phyloP scores from a whole-genome alignment of 768 basidiomycete species.

The Boletus bicolor region DNA sequence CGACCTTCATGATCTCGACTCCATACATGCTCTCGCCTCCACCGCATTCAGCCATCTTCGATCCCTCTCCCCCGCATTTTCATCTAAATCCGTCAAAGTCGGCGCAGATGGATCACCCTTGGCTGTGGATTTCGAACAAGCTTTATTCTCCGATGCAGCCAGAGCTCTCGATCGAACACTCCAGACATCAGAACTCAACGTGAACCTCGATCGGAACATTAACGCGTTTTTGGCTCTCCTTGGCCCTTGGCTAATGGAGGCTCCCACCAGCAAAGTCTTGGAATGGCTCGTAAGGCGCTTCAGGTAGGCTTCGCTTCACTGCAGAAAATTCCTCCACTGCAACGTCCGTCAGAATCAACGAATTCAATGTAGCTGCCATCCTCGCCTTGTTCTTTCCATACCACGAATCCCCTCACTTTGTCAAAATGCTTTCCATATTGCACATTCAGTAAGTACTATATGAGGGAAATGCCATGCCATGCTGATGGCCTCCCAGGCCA shows the following conservation, averaged over 20 bases:
- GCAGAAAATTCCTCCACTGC: not conserved
- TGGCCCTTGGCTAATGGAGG: conserved; percentile 78
- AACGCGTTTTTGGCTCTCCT: conserved; percentile 63
- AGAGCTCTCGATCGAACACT: conserved; percentile 78
- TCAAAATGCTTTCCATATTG: conserved; percentile 87
- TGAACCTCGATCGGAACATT: conserved; percentile 60
- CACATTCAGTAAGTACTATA: conserved; percentile 56
- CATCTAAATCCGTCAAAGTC: conserved; percentile 10
- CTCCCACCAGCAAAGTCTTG: conserved; percentile 75
- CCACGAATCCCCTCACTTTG: conserved; percentile 91
- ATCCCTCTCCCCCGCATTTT: conserved; percentile 54
- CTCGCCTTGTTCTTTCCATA: conserved; percentile 88
- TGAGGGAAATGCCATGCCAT: not conserved
- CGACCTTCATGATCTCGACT: conserved; percentile 81
- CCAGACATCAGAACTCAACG: conserved; percentile 57
- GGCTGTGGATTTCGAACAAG: conserved; percentile 53
- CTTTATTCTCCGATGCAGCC: conserved; percentile 77
- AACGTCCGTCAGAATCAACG: conserved; percentile 63
- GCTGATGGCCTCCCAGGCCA: conserved; percentile 38
- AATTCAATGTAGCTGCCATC: conserved; percentile 82
- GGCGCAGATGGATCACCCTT: conserved; percentile 18
- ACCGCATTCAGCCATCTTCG: conserved; percentile 77
- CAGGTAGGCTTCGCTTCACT: conserved; percentile 50
- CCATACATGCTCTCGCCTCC: conserved; percentile 74
- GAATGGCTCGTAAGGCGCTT: conserved; percentile 96